A percentile compares a stretch with the other conserved stretches of the same genome.
Conservation (phyloP, 2,329 filamentous ascomycete species). For the Colletotrichum neosansevieriae region DNA sequence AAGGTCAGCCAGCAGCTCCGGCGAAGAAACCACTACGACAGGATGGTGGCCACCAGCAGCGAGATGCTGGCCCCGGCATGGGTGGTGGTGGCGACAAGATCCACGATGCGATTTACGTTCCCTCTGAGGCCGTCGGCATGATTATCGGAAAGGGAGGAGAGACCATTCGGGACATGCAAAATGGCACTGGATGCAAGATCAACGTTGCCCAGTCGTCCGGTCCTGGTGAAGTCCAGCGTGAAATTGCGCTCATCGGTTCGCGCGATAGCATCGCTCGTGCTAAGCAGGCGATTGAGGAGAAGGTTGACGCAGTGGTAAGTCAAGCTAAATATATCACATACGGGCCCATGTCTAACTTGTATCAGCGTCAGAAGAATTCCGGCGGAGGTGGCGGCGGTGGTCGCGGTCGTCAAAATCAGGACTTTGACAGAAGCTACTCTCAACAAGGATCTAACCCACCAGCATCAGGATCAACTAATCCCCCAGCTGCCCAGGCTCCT, state of each 20-base stretch:
- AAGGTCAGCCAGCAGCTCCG: constrained; percentile 49
- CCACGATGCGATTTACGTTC: constrained; percentile 86
- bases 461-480: constrained; percentile 52
- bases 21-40: constrained; percentile 48
- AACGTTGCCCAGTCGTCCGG: constrained; percentile 88
- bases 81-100: constrained; percentile 71
- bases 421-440: constrained; percentile 66
- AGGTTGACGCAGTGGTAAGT: constrained; percentile 89
- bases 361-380: constrained; percentile 67
- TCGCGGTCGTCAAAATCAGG: constrained; percentile 60
- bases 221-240: constrained; percentile 81
- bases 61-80: constrained; percentile 48
- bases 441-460: constrained; percentile 57
- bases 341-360: constrained; percentile 46
- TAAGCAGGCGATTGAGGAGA: constrained; percentile 88
- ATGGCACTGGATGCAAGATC: constrained; percentile 89
- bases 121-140: constrained; percentile 94
- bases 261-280: constrained; percentile 83
- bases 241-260: constrained; percentile 86
- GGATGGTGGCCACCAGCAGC: constrained; percentile 47
- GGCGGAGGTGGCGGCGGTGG: constrained; percentile 59
- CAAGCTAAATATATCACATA: not conserved
- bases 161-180: constrained; percentile 95
- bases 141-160: constrained; percentile 96
- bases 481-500: constrained; percentile 56